Evolutionary conservation across 306 rosid species (phyloP), one percentile per base, ranked within the genome.

Genomic region (Lithocarpus polystachyus): DNA sequence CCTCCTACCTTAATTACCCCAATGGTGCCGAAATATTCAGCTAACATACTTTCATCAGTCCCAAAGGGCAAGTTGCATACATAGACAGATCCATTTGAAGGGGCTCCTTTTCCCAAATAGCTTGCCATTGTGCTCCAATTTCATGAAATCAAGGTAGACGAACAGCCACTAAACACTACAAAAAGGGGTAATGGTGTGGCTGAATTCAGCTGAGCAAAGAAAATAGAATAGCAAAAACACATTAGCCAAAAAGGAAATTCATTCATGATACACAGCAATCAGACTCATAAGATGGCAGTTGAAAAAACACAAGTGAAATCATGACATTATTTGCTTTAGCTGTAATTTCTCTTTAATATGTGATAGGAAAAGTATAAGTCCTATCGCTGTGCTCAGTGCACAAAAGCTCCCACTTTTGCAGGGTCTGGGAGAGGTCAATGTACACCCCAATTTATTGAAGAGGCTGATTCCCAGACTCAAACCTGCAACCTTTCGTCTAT

Each of bases 21-120:
- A 37, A 95, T 95, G 83, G 99, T 95, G 55, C 98, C 96, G 52
- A 95, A 95, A 90, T 84, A 87, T 79, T 93, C 98, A 20, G 99
- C 99, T 89, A 95, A 72, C 96, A 86, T 93, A 77, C 35, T 75
- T 37, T 95, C 99, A 35, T 95, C 98, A 18, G 97, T 91, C 72
- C 98, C 98, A 76, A 78, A 80, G 18, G 99, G 99, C 88, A 95
- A 89, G 90, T 95, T 91, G 96, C 94, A 91, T 35, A 95, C 88
- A 85, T 95, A 95, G 60, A 95, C 81, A 82, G 94, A 91, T 40
- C 98, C 99, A 83, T 89, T 95, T 20, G 94, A 81, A 73, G 90
- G 92, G 76, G 90, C 83, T 85, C 85, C 87, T 80, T 89, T 89
- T 82, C 89, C 97, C 37, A 83, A 76, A 85, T 79, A 85, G 85